Percentiles rank a stretch among this genome's conserved stretches.
phyloP scores from a whole-genome alignment of 2,329 filamentous ascomycete genomes.

The Chalara sp. region DNA sequence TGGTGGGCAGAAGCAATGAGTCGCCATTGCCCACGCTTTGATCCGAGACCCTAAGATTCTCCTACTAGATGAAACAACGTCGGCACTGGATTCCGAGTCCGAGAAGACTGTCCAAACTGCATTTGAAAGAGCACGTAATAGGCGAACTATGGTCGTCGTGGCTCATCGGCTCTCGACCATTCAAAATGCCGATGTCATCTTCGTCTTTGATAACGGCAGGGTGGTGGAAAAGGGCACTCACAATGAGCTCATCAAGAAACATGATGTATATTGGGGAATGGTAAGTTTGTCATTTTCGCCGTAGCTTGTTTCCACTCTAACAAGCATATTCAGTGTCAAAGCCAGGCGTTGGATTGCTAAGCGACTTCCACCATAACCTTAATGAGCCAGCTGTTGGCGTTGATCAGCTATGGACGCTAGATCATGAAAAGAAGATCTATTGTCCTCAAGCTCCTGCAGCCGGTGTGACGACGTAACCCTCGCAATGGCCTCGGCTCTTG shows the following conservation, averaged over 20 bases:
- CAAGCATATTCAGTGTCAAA: not conserved
- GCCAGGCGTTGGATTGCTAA: not conserved
- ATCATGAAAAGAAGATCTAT: no score
- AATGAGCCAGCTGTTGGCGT: no score
- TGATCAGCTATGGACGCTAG: no score
- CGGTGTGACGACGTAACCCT: no score
- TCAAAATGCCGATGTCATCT: slow-evolving; percentile 87
- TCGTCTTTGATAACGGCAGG: slow-evolving; percentile 58
- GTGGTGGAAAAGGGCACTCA: slow-evolving; percentile 10
- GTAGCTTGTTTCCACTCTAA: not conserved
- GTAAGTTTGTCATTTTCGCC: not conserved
- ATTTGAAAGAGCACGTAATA: slow-evolving; percentile 71
- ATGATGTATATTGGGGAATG: slow-evolving; percentile 8
- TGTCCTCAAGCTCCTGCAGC: no score
- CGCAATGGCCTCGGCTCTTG: no score
- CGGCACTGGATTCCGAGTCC: slow-evolving; percentile 65
- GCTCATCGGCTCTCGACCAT: slow-evolving; percentile 86
- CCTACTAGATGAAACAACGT: slow-evolving; percentile 36
- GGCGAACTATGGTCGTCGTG: slow-evolving; percentile 82
- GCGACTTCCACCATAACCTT: no score
- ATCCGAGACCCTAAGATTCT: not conserved
- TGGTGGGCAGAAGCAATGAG: slow-evolving; percentile 86
- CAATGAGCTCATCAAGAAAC: slow-evolving; percentile 3
- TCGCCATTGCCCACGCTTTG: slow-evolving; percentile 36
- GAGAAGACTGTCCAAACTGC: slow-evolving; percentile 75